Conservation (phyloP, 106 monocot genomes). For the Agapanthus africanus region DNA sequence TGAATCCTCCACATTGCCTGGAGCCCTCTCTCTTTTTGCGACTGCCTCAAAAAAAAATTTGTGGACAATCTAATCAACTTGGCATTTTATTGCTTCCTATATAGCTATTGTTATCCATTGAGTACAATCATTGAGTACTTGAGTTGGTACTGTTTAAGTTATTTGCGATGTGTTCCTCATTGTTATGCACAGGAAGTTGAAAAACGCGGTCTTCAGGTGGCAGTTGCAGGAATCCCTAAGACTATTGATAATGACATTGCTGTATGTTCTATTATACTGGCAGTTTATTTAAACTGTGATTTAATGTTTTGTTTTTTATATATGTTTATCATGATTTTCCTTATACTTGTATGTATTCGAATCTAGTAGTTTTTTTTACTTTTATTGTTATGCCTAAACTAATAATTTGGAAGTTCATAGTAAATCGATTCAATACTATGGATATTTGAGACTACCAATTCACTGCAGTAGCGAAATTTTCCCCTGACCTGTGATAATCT, state of each 20-base stretch:
- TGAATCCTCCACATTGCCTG: not conserved
- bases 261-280: slow-evolving; percentile 15
- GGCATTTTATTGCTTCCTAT: not conserved
- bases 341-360: not conserved
- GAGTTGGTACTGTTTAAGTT: not conserved
- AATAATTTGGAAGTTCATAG: not conserved
- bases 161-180: not conserved
- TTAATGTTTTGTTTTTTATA: not conserved
- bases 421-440: no score
- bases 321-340: not conserved
- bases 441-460: no score
- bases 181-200: slow-evolving; percentile 29
- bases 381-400: not conserved
- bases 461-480: no score
- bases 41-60: not conserved
- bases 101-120: not conserved
- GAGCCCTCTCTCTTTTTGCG: not conserved
- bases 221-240: slow-evolving; percentile 47
- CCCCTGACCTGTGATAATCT: not conserved
- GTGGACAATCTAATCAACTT: not conserved
- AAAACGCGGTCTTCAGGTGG: slow-evolving; percentile 38
- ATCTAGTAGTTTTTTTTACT: not conserved
- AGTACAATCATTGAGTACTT: not conserved
- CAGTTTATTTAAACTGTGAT: not conserved
- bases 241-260: slow-evolving; percentile 55